Evolutionary conservation across 345 rosid genomes (phyloP), one percentile per base, ranked within the genome.

Genomic region (Dipteronia dyeriana): DNA sequence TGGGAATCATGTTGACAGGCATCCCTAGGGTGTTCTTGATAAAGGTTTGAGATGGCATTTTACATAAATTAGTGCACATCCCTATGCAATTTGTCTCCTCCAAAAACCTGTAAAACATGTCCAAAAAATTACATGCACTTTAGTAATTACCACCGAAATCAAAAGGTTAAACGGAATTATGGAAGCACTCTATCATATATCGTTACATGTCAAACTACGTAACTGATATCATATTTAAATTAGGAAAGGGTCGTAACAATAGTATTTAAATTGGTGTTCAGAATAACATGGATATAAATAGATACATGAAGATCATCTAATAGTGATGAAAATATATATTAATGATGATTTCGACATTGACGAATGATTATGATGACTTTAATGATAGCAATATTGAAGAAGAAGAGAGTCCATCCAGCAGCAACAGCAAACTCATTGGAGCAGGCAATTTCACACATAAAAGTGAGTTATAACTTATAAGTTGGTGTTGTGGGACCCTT

Each of bases 31-130:
- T 85, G 71, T 86, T 82, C 84, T 87, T 92, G 74, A 96, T 92
- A 79, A 96, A 94, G 73, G 84, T 82, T 82, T 93, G 99, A 62
- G 86, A 80, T 63, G 99, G 97, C 72, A 87, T 80, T 84, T 90
- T 96, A 63, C 99, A 96, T 14, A 96, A 86, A 83, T 96, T 93
- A 54, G 90, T 90, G 81, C 99, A 96, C 97, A 90, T 91, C 41
- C 99, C 97, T 12, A 89, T 90, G 76, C 99, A 96, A 77, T 90
- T 91, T 41, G 88, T 82, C 82, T 91, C 91, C 82, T 92, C 99
- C 57, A 96, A 85, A 82, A 96, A 91, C 88, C 99, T 95, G 83
- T 74, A 81, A 73, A 73, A 64, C 13, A 29, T 49, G 16, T 49
- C 54, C 45, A 41, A 49, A 49, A 49, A 49, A 49, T 49, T 49